Base-by-base conservation (phyloP, 257 asterid genomes). In the Penstemon davidsonii region DNA sequence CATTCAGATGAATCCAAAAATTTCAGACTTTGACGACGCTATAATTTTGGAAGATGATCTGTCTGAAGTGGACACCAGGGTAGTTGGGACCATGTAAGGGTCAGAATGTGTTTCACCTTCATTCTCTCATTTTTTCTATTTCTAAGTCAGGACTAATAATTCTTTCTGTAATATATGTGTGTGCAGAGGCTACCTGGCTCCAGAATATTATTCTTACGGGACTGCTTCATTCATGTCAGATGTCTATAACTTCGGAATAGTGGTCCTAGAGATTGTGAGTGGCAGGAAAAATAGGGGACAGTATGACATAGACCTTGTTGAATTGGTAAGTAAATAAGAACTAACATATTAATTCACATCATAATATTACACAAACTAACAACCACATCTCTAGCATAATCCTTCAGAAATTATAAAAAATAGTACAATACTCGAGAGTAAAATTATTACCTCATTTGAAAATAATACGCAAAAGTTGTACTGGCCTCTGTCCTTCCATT, bases 161-260 rank as follows among this genome's bases (percentile, higher is more conserved):
- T 25, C 33, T 25, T 25, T 25, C 33, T 25, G 3, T 25, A 25
- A 25, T 25, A 25, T 25, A 2, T 25, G 33, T 25, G 11, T 39
- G 54, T 25, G 37, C 64, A 76, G 80, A 7, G 64, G 42, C 62
- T 70, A 54, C 13, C 6, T 66, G 25, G 59, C 77, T 47, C 81
- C 80, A 5, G 81, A 72, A 61, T 66, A 54, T 39, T 0, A 0
- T 12, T 0, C 0, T 15, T 1, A n/a, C 5, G 71, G 74, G 40
- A 13, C 8, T 10, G 7, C 38, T 46, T 71, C 81, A 40, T 49
- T 38, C 7, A 66, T 52, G 66, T 2, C 49, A 4, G 78, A 72
- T 42, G 71, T 76, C 47, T 72, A 61, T 42, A 67, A 72, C 65
- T 61, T 76, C 43, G 77, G 81, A 40, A 59, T 76, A 15, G 6